A percentile compares a stretch with the other conserved stretches of the same genome.
phyloP scores from a whole-genome alignment of 2,329 filamentous ascomycete species.

The Juglanconis oblonga region DNA sequence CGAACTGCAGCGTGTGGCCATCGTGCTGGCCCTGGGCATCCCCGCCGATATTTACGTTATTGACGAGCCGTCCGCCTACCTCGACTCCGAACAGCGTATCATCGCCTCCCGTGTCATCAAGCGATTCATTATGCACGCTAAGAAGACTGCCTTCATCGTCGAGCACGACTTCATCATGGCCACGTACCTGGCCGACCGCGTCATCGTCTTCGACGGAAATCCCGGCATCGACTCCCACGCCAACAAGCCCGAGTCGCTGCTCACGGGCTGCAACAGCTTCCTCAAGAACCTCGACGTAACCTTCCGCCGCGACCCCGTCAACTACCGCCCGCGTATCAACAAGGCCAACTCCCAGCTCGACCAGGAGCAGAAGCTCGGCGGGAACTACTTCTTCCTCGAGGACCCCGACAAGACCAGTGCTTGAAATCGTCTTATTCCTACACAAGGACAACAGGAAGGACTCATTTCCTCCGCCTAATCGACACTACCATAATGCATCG shows the following conservation, averaged over 20 bases:
- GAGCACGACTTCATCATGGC: constrained; percentile 99
- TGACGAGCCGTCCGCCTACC: constrained; percentile 94
- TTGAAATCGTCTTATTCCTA: constrained; percentile 53
- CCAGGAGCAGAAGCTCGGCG: constrained; percentile 90
- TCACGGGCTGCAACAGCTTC: constrained; percentile 96
- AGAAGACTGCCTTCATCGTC: constrained; percentile 98
- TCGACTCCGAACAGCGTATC: constrained; percentile 99
- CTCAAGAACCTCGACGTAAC: constrained; percentile 96
- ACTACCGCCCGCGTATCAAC: constrained; percentile 97
- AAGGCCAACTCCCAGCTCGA: constrained; percentile 94
- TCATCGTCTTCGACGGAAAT: constrained; percentile 97
- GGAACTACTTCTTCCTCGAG: constrained; percentile 98
- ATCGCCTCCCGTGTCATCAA: constrained; percentile 97
- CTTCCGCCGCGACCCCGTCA: constrained; percentile 95
- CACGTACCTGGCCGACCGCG: constrained; percentile 68
- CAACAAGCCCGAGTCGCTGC: constrained; percentile 84
- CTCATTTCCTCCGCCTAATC: constrained; percentile 29
- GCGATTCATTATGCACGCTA: constrained; percentile 99
- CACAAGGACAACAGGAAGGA: constrained; percentile 32
- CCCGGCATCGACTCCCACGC: constrained; percentile 86
- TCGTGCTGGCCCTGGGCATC: constrained; percentile 91
- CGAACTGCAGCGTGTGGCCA: constrained; percentile 98
- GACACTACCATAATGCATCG: constrained; percentile 36
- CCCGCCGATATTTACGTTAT: constrained; percentile 98
- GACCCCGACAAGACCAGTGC: constrained; percentile 57